Percentiles rank a stretch among this genome's conserved stretches.
These are phyloP conservation scores for Selenicereus undatus DNA, from an alignment of 148 eudicot genomes.

Conservation along the genomic window DNA sequence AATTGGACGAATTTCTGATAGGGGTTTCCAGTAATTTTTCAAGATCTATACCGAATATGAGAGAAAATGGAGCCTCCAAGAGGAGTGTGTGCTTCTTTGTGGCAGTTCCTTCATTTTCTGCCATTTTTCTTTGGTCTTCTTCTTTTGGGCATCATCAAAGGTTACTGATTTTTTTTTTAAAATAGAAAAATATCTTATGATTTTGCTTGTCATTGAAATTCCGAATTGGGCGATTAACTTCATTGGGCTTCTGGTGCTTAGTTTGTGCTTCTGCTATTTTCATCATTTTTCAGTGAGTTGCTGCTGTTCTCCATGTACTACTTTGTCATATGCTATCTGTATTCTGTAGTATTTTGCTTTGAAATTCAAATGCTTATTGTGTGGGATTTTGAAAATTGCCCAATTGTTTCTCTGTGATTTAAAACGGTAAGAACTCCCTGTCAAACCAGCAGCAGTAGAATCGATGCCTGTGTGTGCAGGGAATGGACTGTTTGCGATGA, in stretches of 20 bases:
- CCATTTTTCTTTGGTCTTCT: slow-evolving; percentile 87
- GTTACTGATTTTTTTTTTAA: slow-evolving; percentile 40
- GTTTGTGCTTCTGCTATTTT: not conserved
- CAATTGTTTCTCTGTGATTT: not conserved
- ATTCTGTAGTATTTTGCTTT: not conserved
- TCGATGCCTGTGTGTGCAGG: not conserved
- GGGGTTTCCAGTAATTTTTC: not conserved
- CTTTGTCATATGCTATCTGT: not conserved
- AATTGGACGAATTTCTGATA: not conserved
- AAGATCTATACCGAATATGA: too few relatives aligned
- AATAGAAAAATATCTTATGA: not conserved
- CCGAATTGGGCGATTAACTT: not conserved
- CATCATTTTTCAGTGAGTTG: too few relatives aligned
- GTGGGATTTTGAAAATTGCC: not conserved
- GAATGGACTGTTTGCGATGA: not conserved
- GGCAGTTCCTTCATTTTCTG: slow-evolving; percentile 72
- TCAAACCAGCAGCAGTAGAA: not conserved
- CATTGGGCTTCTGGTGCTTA: not conserved
- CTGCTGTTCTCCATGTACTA: not conserved
- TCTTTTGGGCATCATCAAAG: slow-evolving; percentile 79
- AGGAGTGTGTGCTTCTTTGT: slow-evolving; percentile 59
- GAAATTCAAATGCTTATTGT: not conserved
- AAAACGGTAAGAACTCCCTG: not conserved
- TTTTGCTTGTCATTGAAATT: not conserved
- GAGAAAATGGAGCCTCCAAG: slow-evolving; percentile 78